Percentiles rank a stretch among this genome's conserved stretches.
Evolutionary conservation across 78 protist species (phyloP).

Genomic region (Salpingoeca rosetta): DNA sequence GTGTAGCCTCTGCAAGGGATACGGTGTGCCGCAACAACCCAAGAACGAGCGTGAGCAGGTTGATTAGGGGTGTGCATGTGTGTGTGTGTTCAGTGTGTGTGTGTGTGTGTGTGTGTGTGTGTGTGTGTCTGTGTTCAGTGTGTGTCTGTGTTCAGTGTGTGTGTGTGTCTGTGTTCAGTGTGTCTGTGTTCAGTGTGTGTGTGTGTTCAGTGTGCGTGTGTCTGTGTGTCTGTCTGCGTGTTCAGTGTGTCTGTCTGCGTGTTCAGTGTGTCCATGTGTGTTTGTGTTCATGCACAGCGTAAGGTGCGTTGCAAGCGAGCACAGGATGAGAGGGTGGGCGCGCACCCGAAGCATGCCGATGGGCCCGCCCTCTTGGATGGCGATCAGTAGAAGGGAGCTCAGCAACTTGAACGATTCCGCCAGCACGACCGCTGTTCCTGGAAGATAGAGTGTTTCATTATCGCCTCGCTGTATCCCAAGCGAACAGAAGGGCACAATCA

Average conservation of each 20-base stretch:
- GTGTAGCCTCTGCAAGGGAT: not conserved
- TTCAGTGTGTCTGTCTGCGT: no score
- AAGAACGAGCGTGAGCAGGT: not conserved
- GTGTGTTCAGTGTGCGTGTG: no score
- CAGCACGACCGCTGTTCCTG: conserved; percentile 43
- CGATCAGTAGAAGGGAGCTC: not conserved
- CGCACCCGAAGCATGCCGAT: not conserved
- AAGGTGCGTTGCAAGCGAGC: not conserved
- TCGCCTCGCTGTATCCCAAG: no score
- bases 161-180: no score
- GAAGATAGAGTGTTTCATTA: conserved; percentile 4
- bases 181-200: no score
- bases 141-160: no score
- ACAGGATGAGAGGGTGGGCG: no score
- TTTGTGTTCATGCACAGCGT: no score
- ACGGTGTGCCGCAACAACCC: not conserved
- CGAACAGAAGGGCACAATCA: no score
- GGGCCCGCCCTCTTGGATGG: not conserved
- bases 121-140: not conserved
- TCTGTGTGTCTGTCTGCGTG: no score
- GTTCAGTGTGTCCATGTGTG: no score
- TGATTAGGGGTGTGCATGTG: no score
- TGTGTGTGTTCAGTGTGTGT: not conserved
- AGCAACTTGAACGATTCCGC: conserved; percentile 33
- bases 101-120: not conserved